phyloP scores from a whole-genome alignment of 1,139 yeast species.

The Blastobotrys malaysiensis region DNA sequence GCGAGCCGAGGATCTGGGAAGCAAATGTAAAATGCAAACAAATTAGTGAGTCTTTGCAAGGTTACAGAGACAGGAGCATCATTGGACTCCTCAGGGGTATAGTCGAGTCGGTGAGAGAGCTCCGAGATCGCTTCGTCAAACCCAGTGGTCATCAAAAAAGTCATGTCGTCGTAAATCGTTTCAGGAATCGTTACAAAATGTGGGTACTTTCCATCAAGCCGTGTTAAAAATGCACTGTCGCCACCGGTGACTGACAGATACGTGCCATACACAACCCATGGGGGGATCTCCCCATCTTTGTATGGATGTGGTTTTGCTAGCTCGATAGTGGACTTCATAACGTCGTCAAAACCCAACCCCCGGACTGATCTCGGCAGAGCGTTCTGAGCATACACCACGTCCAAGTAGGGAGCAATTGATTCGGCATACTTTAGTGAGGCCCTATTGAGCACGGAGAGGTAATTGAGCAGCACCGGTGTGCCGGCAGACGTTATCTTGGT shows the following conservation, averaged over 20 bases:
- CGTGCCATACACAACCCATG: background rate
- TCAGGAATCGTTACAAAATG: background rate
- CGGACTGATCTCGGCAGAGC: background rate
- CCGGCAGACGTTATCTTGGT: background rate
- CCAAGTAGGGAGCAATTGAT: slow-evolving; percentile 4
- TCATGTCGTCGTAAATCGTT: background rate
- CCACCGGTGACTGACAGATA: background rate
- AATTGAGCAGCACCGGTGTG: background rate
- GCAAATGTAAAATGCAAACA: slow-evolving; percentile 18
- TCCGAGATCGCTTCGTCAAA: background rate
- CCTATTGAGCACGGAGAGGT: background rate
- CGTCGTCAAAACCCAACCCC: background rate
- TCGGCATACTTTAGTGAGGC: background rate
- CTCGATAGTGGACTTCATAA: background rate
- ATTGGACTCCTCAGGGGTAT: background rate
- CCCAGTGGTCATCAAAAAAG: background rate
- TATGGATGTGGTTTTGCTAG: background rate
- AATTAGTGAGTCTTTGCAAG: background rate
- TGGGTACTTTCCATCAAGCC: background rate
- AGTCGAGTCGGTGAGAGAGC: background rate
- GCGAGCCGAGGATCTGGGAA: slow-evolving; percentile 22
- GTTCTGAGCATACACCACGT: slow-evolving; percentile 5
- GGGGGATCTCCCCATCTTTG: background rate
- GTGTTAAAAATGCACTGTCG: background rate
- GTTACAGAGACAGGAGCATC: background rate